phyloP scores from a whole-genome alignment of 106 monocot species.

The Dioscorea alata region DNA sequence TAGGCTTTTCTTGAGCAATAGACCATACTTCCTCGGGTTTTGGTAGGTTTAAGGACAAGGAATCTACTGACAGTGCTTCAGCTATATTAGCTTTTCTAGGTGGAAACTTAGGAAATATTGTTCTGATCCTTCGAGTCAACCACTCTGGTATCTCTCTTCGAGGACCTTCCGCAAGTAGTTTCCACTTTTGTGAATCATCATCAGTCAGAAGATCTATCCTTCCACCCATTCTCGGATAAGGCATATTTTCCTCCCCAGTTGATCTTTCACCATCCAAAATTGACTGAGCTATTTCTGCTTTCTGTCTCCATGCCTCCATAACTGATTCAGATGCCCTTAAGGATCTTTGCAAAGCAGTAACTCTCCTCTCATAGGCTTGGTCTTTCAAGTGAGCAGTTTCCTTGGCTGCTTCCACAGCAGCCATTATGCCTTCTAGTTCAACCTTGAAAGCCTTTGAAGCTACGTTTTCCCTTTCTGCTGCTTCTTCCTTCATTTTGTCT shows the following conservation, averaged over 20 bases:
- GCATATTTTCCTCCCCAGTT: slow-evolving; percentile 4
- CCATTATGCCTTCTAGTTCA: slow-evolving; percentile 25
- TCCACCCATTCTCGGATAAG: slow-evolving; percentile 19
- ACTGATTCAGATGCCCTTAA: slow-evolving; percentile 25
- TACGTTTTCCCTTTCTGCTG: slow-evolving; percentile 18
- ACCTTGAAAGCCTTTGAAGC: slow-evolving; percentile 18
- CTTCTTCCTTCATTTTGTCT: slow-evolving; percentile 29
- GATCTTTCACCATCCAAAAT: slow-evolving; percentile 18
- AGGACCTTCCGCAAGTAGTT: slow-evolving; percentile 35
- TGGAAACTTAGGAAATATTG: slow-evolving; percentile 34
- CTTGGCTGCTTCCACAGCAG: slow-evolving; percentile 20
- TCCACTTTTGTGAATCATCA: slow-evolving; percentile 33
- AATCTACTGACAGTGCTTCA: slow-evolving; percentile 16
- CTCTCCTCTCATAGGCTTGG: slow-evolving; percentile 30
- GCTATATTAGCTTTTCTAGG: slow-evolving; percentile 24
- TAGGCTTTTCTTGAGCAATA: slow-evolving; percentile 31
- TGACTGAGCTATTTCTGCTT: slow-evolving; percentile 31
- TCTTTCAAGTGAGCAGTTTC: slow-evolving; percentile 26
- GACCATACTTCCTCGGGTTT: slow-evolving; percentile 35
- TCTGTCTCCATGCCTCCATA: slow-evolving; percentile 20
- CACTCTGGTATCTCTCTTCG: slow-evolving; percentile 33
- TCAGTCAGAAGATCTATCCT: slow-evolving; percentile 26
- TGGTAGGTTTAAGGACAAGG: slow-evolving; percentile 20
- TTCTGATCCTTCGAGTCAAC: slow-evolving; percentile 26
- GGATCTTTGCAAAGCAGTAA: slow-evolving; percentile 25